Conservation (phyloP, 192 early-diverging fungal species). For the Coemansia sp. region DNA sequence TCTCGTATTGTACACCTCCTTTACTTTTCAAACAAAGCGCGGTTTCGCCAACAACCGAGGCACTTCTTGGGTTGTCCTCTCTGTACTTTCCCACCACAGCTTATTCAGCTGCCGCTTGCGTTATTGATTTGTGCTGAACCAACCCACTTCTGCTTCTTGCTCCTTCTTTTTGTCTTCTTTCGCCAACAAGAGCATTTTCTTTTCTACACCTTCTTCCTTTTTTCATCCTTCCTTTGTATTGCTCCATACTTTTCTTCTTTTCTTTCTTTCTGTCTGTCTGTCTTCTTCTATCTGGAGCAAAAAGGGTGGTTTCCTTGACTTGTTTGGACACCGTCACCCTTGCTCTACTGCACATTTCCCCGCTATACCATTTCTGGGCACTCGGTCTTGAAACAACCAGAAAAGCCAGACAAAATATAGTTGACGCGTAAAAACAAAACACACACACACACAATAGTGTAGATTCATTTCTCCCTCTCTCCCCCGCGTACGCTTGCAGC, state of each 20-base stretch:
- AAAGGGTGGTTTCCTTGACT: too few species aligned
- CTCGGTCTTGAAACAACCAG: not conserved
- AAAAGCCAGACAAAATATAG: not conserved
- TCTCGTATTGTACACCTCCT: not conserved
- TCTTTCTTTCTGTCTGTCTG: too few species aligned
- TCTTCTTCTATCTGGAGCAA: too few species aligned
- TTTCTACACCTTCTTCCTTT: not conserved
- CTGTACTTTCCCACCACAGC: not conserved
- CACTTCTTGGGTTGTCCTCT: not conserved
- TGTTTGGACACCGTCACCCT: not conserved
- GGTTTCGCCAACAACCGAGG: not conserved
- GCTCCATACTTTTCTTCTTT: too few species aligned
- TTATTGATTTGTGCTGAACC: not conserved
- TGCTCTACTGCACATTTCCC: slow-evolving; percentile 2
- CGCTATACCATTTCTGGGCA: slow-evolving; percentile 2
- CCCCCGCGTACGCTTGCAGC: not conserved
- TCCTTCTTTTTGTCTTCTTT: not conserved
- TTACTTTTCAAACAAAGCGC: not conserved
- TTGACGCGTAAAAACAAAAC: slow-evolving; percentile 2
- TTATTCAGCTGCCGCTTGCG: not conserved
- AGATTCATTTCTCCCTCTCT: not conserved
- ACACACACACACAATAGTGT: not conserved
- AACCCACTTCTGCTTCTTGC: not conserved
- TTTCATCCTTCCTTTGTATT: not conserved
- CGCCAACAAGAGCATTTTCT: not conserved